Evolutionary conservation across 2,329 filamentous ascomycete genomes (phyloP).

Genomic region (Aspergillus carbonarius): DNA sequence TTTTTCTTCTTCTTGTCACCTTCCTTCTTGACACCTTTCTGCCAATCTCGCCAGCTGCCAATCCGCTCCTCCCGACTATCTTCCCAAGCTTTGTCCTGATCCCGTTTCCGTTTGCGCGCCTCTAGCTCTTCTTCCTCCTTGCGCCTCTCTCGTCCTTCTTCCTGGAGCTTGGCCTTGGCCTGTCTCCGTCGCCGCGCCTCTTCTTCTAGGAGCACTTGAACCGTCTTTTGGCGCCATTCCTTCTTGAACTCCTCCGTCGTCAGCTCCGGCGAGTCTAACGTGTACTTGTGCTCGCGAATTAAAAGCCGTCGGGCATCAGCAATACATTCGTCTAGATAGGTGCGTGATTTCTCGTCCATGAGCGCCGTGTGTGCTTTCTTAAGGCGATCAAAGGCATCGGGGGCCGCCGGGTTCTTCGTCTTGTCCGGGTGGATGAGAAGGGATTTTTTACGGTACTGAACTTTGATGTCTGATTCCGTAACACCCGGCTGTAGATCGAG

Average conservation of each 20-base stretch:
- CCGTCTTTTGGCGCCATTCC: slow-evolving; percentile 87
- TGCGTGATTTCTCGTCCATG: slow-evolving; percentile 90
- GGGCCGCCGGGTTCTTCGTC: slow-evolving; percentile 83
- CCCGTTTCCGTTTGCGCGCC: slow-evolving; percentile 77
- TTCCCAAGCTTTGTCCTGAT: slow-evolving; percentile 95
- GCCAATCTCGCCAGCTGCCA: slow-evolving; percentile 88
- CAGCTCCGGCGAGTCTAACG: slow-evolving; percentile 78
- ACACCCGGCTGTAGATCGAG: slow-evolving; percentile 95
- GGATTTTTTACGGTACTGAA: slow-evolving; percentile 94
- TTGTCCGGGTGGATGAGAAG: slow-evolving; percentile 98
- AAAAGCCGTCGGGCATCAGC: slow-evolving; percentile 92
- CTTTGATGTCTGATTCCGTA: slow-evolving; percentile 93
- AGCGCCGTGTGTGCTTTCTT: slow-evolving; percentile 92
- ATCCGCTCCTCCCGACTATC: slow-evolving; percentile 87
- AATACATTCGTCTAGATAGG: slow-evolving; percentile 86
- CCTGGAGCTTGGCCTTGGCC: slow-evolving; percentile 91
- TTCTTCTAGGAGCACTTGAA: slow-evolving; percentile 87
- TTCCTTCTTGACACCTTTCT: slow-evolving; percentile 65
- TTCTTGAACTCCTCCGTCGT: slow-evolving; percentile 76
- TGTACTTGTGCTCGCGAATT: slow-evolving; percentile 93
- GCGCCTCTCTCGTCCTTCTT: slow-evolving; percentile 86
- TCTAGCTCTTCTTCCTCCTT: slow-evolving; percentile 83
- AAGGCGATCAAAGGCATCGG: slow-evolving; percentile 93
- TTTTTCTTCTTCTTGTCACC: slow-evolving; percentile 60
- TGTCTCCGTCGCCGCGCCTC: slow-evolving; percentile 81